Evolutionary conservation across 2,329 filamentous ascomycete genomes (phyloP), one percentile per base, ranked within the genome.

Genomic region (Diaporthe sp.): DNA sequence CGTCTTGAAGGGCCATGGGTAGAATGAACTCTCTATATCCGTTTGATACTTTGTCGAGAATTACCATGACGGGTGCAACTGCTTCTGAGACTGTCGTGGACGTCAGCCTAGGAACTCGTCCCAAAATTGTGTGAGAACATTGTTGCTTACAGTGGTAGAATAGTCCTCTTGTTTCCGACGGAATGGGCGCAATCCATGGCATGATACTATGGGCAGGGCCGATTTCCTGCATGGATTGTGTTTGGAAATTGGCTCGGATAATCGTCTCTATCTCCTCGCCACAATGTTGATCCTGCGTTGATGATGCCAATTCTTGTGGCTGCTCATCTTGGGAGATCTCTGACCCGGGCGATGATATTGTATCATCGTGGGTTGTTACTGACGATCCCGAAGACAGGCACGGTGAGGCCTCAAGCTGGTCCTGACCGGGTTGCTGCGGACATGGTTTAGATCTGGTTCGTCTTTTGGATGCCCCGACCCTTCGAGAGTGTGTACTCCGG

Each of bases 11-110:
- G 0, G 64, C 64, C 64, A 67, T 52, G 1, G 64, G 64, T 15
- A 67, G 15, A n/a, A 67, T 67, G 30, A 67, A 52, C 8, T 67
- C 64, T n/a, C 64, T 13, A 9, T 67, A 67, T 38, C 64, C 64
- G 6, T 67, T 67, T 52, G 64, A 52, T 38, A 67, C 45, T 8
- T 52, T 67, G 25, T 67, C 64, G 15, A 67, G 45, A 13, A 67
- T 67, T 12, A 67, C 64, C 64, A 67, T 67, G 45, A 67, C 64
- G 3, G 64, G 64, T 0, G 64, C 64, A 3, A 67, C 64, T 25
- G 64, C 64, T 25, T 67, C 45, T 9, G 64, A 67, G 47, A 67
- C 64, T 67, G 4, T 1, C 17, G 9, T 19, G 19, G 0, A 5
- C 3, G 60, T 64, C 25, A 64, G 17, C 8, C 9, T 3, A 3